Base-by-base conservation (phyloP, 345 rosid species). In the Heritiera littoralis region DNA sequence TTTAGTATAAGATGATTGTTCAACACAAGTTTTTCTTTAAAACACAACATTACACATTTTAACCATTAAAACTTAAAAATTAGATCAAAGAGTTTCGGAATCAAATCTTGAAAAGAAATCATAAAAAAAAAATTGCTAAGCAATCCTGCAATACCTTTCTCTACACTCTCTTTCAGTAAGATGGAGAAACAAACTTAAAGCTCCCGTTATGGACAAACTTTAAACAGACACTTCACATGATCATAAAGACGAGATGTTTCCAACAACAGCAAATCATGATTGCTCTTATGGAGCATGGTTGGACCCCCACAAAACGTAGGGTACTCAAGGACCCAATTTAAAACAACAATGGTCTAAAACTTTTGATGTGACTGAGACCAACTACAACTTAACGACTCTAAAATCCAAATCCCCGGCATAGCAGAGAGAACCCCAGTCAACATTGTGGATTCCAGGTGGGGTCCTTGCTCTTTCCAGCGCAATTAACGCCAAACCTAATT, bases 401-500 rank as follows among this genome's bases (percentile, higher is more conserved):
- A 43, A 80, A 52, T 35, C 28, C 61, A 32, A 17, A 72, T 18
- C 75, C 43, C 4, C 30, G 13, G 54, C 72, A 11, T 3, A 28
- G 17, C 60, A 51, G n/a, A 72, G 61, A 17, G 14, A 9, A 1
- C 20, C 20, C 6, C 32, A 48, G 81, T 78, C 83, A 74, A 81
- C 20, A 82, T 68, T 75, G 82, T 72, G 65, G 63, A 64, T 78
- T 55, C 56, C 14, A 41, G 8, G 49, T 74, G 80, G 81, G 66
- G 74, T 63, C 35, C 2, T 41, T 15, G 48, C 58, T 15, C 69
- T 60, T 82, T 74, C 45, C 18, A 45, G 79, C 86, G 88, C 84
- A 81, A 85, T 85, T 86, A 85, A 72, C 86, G 88, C 83, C 84
- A 48, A 78, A 12, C 72, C 75, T 9, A 77, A 79, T 79, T 14